phyloP scores from a whole-genome alignment of 345 rosid species.

The Gossypium raimondii region DNA sequence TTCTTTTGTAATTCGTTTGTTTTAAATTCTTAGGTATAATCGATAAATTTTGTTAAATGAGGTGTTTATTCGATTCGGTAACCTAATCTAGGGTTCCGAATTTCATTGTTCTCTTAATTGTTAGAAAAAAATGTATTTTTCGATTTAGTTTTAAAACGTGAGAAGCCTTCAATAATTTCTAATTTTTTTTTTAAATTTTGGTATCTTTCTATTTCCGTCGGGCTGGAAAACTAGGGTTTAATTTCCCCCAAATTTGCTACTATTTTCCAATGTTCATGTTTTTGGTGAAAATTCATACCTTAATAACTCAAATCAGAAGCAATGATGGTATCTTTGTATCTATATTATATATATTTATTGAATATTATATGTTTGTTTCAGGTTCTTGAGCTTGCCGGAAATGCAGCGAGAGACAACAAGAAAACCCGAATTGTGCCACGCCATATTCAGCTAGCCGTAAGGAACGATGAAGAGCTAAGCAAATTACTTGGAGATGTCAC shows the following conservation, averaged over 20 bases:
- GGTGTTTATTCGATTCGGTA: background rate
- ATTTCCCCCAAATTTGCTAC: background rate
- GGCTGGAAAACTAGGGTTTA: background rate
- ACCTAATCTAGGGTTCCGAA: slow-evolving; percentile 26
- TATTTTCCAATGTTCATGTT: background rate
- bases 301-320: background rate
- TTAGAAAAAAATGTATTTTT: no score
- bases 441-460: slow-evolving; percentile 79
- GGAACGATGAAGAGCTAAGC: slow-evolving; percentile 91
- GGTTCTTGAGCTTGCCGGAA: slow-evolving; percentile 93
- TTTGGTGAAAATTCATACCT: background rate
- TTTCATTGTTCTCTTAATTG: background rate
- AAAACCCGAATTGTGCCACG: slow-evolving; percentile 29
- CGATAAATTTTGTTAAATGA: background rate
- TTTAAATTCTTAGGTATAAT: background rate
- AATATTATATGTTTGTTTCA: slow-evolving; percentile 4
- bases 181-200: background rate
- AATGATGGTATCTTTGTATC: background rate
- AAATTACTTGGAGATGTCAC: slow-evolving; percentile 95
- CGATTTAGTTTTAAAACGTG: no score
- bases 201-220: background rate
- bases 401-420: slow-evolving; percentile 88
- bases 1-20: background rate
- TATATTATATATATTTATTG: background rate
- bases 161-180: background rate